Conservation (phyloP, 2,329 filamentous ascomycete genomes). For the Exophiala bonariae region DNA sequence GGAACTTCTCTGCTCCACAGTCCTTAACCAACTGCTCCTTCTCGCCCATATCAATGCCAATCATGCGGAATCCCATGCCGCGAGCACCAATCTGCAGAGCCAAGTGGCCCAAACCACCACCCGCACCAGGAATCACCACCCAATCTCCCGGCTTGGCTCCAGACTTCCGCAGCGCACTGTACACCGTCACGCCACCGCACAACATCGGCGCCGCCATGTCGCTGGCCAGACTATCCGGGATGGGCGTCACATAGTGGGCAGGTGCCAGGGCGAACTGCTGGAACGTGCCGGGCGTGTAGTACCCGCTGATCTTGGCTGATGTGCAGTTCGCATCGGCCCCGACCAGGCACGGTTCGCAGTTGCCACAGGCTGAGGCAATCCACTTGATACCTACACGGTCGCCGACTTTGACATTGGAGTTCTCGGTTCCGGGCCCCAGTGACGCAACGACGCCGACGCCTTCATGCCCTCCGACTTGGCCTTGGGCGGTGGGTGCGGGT, state of each 20-base stretch:
- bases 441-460: constrained; percentile 67
- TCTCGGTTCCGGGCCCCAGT: constrained; percentile 57
- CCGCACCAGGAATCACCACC: constrained; percentile 61
- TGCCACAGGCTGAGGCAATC: constrained; percentile 59
- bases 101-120: constrained; percentile 65
- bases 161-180: constrained; percentile 63
- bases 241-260: constrained; percentile 69
- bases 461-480: constrained; percentile 70
- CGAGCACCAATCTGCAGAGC: constrained; percentile 60
- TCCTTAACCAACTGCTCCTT: constrained; percentile 60
- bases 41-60: constrained; percentile 64
- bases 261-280: constrained; percentile 67
- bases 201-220: constrained; percentile 66
- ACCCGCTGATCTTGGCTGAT: constrained; percentile 62
- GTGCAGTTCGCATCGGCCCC: constrained; percentile 58
- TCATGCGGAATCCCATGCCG: constrained; percentile 65
- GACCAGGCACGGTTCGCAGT: constrained; percentile 54
- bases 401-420: constrained; percentile 60
- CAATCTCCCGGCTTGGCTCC: constrained; percentile 60
- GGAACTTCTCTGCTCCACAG: constrained; percentile 66
- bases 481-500: constrained; percentile 58
- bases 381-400: constrained; percentile 72
- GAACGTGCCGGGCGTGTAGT: constrained; percentile 71
- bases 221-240: constrained; percentile 61
- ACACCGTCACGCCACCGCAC: constrained; percentile 56